phyloP scores from a whole-genome alignment of 306 rosid genomes.

The Glycine tomentella region DNA sequence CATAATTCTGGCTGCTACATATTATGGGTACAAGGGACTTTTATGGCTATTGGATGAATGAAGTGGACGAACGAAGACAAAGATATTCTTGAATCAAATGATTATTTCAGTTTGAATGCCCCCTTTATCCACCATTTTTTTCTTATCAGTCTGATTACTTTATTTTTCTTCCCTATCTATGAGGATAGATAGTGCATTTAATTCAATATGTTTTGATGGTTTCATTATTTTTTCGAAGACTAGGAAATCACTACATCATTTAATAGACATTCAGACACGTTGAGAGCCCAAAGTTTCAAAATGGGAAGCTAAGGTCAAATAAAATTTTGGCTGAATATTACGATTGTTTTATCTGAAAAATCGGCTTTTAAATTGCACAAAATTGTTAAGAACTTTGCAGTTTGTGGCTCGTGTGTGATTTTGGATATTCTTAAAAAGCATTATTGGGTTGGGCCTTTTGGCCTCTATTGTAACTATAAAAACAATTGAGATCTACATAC shows the following conservation, averaged over 20 bases:
- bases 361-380: background rate
- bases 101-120: constrained; percentile 10
- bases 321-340: background rate
- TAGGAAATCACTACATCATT: constrained; percentile 1
- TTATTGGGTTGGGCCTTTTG: too few relatives aligned
- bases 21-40: constrained; percentile 73
- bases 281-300: background rate
- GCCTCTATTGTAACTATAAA: too few relatives aligned
- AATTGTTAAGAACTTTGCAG: background rate
- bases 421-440: background rate
- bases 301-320: background rate
- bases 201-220: constrained; percentile 16
- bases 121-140: background rate
- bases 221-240: constrained; percentile 25
- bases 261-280: constrained; percentile 10
- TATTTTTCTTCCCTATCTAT: background rate
- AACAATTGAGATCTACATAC: too few relatives aligned
- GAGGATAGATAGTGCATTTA: constrained; percentile 14
- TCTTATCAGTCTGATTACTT: background rate
- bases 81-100: constrained; percentile 57
- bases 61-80: constrained; percentile 72
- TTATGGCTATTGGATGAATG: constrained; percentile 92
- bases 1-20: constrained; percentile 56
- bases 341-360: background rate
- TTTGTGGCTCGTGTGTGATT: too few relatives aligned